Base-by-base conservation (phyloP, 768 basidiomycete species). In the Pholiota microspora region DNA sequence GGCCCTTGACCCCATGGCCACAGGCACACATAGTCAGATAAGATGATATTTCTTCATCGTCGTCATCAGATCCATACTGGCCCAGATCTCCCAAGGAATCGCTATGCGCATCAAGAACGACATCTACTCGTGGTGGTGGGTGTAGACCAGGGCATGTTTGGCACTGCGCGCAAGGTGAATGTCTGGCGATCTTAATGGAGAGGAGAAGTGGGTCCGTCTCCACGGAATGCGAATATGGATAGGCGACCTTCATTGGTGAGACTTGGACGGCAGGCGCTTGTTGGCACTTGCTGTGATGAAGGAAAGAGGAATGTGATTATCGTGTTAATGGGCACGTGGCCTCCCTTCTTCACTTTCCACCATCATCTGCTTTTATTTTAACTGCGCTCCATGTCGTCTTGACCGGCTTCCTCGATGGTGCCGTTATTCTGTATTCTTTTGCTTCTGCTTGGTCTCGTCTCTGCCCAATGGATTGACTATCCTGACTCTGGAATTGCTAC, bases 101-200 rank as follows among this genome's bases (percentile, higher is more conserved):
- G 58, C 71, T 74, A 50, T 69, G 72, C 38, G 71, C 76, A 63
- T 85, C 85, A 16, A 81, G 75, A n/a, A 83, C 75, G 54, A 92
- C 76, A 25, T 82, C 75, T 23, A 83, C 71, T 53, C 75, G 76
- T 12, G 72, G 69, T 25, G 83, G 78, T 25, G 93, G 92, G 49
- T 77, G 84, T 23, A 95, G 77, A 16, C 88, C 86, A n/a, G 67
- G 51, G 64, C 94, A 95, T n/a, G 74, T 64, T 12, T 70, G 65
- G 63, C 94, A 96, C 35, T 67, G 63, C 2, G 80, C 71, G 65
- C 94, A 96, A 0, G 78, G 74, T 3, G 88, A 82, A 70, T 93
- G 92, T 13, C 94, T 82, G 4, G 94, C 89, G 53, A 94, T 87
- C 74, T 92, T 94, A 60, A 92, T 77, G 12, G 84, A 72, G 1